A percentile compares a stretch with the other conserved stretches of the same genome.
Conservation (phyloP, 495 filamentous ascomycete species). For the Penicillium lividum region DNA sequence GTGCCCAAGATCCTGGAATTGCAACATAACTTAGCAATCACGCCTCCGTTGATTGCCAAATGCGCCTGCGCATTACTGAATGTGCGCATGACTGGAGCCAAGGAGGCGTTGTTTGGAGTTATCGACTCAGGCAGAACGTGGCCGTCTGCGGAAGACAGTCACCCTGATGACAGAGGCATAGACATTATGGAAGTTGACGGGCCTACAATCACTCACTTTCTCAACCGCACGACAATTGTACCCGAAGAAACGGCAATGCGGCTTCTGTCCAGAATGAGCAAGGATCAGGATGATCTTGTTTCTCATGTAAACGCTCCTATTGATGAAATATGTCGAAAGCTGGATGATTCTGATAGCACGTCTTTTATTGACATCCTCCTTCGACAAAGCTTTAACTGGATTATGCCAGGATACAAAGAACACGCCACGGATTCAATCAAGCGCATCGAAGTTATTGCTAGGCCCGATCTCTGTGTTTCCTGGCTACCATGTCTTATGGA, state of each 20-base stretch:
- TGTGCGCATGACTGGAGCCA: constrained; percentile 6
- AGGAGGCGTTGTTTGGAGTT: constrained; percentile 10
- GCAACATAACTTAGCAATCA: not conserved
- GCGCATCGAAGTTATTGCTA: not conserved
- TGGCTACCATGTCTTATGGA: constrained; percentile 7
- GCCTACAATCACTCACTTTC: constrained; percentile 5
- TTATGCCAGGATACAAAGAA: not conserved
- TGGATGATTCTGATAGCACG: not conserved
- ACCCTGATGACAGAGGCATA: not conserved
- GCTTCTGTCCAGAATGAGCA: constrained; percentile 2
- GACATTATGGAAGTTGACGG: constrained; percentile 14
- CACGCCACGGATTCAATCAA: constrained; percentile 5
- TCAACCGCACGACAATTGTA: constrained; percentile 3
- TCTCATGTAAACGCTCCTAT: constrained; percentile 8
- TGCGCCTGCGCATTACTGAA: constrained; percentile 13
- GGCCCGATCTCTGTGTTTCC: not conserved
- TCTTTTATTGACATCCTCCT: not conserved
- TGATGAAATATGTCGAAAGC: not conserved
- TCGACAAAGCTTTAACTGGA: constrained; percentile 3
- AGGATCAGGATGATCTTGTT: constrained; percentile 8
- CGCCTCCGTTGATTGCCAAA: constrained; percentile 11
- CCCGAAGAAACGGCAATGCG: constrained; percentile 1
- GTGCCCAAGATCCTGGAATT: constrained; percentile 7
- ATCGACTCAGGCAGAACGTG: constrained; percentile 9
- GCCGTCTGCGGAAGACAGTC: constrained; percentile 6